Evolutionary conservation across 2,329 filamentous ascomycete species (phyloP).

Genomic region (Stenocarpella maydis): DNA sequence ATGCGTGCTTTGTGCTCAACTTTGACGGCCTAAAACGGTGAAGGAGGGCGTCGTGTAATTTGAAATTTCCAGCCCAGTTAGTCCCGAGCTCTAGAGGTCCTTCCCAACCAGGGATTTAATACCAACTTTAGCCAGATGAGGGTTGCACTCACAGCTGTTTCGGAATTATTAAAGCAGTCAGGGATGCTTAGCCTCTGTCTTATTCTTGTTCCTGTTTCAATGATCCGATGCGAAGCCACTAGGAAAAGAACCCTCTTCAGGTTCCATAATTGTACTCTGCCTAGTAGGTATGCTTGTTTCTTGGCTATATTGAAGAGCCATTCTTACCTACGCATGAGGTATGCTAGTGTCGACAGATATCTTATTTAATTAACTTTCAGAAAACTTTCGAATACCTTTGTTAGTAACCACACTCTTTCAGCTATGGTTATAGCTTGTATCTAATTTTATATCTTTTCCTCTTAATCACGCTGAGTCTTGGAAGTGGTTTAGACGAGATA

Average conservation of each 20-base stretch:
- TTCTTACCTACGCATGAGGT: no score
- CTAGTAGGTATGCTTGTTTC: background rate
- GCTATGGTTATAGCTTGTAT: background rate
- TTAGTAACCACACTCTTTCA: background rate
- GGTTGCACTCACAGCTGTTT: no score
- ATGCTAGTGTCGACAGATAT: no score
- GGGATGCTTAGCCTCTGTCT: background rate
- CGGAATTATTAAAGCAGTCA: background rate
- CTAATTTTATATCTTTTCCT: background rate
- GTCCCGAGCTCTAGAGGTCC: no score
- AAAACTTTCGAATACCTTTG: background rate
- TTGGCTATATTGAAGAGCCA: no score
- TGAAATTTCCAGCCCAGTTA: no score
- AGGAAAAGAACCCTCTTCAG: no score
- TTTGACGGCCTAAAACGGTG: background rate
- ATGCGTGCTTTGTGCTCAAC: background rate
- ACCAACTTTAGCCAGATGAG: no score
- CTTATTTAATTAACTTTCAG: background rate
- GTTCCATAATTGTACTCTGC: no score
- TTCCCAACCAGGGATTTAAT: background rate
- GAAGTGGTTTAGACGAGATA: background rate
- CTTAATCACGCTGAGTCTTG: background rate
- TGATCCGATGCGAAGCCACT: no score
- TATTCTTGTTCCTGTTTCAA: background rate
- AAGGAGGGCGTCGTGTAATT: background rate